phyloP scores from a whole-genome alignment of 2,329 filamentous ascomycete species.

The Aspergillus persii region DNA sequence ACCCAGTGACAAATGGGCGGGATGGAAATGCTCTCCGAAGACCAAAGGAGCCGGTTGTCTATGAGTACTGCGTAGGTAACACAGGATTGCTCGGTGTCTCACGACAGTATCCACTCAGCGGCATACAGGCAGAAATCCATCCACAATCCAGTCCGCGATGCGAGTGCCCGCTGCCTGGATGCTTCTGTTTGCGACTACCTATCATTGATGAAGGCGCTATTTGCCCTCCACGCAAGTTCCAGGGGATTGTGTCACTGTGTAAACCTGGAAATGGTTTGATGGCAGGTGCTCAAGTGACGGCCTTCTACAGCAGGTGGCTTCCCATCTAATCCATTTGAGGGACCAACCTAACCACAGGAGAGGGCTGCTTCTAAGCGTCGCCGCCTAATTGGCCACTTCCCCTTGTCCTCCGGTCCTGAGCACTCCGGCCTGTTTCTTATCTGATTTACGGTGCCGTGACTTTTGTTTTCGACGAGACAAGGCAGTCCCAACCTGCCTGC shows the following conservation, averaged over 20 bases:
- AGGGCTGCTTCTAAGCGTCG: neutral
- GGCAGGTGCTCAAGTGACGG: neutral
- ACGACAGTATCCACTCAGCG: neutral
- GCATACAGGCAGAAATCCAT: neutral
- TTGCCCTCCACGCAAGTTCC: neutral
- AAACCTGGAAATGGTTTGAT: neutral
- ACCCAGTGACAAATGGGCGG: neutral
- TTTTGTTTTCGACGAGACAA: neutral
- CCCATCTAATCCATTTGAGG: neutral
- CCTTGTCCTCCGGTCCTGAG: neutral
- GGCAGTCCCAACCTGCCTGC: neutral
- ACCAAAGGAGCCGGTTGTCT: neutral
- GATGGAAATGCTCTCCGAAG: neutral
- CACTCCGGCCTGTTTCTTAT: neutral
- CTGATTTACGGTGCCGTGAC: neutral
- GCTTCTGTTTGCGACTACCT: neutral
- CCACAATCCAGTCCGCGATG: neutral
- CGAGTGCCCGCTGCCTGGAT: neutral
- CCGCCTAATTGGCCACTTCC: neutral
- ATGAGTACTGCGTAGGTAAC: neutral
- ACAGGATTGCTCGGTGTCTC: neutral
- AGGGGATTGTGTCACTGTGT: neutral
- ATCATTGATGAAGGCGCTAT: neutral
- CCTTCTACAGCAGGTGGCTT: neutral
- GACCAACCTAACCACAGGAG: neutral